These are phyloP conservation scores for Primulina eburnea DNA, from an alignment of 257 asterid species.

Conservation along the genomic window DNA sequence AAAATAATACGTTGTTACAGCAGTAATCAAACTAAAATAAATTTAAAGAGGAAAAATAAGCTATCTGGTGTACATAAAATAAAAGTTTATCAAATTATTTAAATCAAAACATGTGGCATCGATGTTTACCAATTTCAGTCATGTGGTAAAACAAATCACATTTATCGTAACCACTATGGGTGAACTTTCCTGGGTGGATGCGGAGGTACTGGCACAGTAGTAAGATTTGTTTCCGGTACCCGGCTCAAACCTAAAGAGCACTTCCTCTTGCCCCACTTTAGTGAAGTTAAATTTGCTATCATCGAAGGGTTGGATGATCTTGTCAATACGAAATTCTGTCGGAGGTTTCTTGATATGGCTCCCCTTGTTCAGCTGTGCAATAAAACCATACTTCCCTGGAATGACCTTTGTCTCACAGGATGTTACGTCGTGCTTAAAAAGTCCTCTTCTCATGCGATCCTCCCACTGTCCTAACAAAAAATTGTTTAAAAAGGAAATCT, in stretches of 20 bases:
- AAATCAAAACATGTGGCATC: constrained; percentile 18
- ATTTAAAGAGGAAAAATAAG: too few relatives aligned
- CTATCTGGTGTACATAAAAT: too few relatives aligned
- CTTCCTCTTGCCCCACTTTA: constrained; percentile 73
- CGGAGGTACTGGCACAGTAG: constrained; percentile 32
- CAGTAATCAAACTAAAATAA: too few relatives aligned
- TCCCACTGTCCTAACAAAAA: constrained; percentile 70
- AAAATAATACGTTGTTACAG: too few relatives aligned
- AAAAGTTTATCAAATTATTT: background rate
- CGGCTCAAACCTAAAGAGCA: constrained; percentile 67
- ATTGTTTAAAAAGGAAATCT: constrained; percentile 42
- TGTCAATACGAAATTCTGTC: constrained; percentile 64
- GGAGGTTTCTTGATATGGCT: constrained; percentile 81
- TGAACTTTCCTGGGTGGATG: constrained; percentile 33
- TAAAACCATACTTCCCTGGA: constrained; percentile 59
- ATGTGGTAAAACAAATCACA: constrained; percentile 39
- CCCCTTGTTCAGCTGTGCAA: constrained; percentile 84
- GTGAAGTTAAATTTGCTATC: constrained; percentile 64
- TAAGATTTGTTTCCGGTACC: constrained; percentile 33
- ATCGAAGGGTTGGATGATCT: constrained; percentile 78
- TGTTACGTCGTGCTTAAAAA: constrained; percentile 72
- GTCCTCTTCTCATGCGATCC: constrained; percentile 54
- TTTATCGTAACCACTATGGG: constrained; percentile 64
- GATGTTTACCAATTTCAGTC: background rate
- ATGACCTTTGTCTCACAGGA: constrained; percentile 63